Evolutionary conservation across 768 basidiomycete species (phyloP), one percentile per base, ranked within the genome.

Genomic region (Amanita rubescens): DNA sequence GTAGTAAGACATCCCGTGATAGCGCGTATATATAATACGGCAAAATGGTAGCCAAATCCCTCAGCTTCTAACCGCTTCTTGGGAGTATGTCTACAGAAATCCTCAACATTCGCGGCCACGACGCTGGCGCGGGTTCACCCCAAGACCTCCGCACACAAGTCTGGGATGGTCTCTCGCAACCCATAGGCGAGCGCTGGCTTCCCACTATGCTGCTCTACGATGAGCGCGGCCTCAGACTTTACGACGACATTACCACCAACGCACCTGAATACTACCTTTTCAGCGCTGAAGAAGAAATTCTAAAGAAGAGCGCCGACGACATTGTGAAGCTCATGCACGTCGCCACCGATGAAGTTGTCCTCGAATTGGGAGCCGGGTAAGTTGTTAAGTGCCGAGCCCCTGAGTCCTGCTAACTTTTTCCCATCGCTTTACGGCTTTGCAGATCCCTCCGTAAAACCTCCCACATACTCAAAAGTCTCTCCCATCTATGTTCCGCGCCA

Each of bases 291-390:
- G 85, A 95, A 63, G 77, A 84, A 55, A 88, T 99, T 54, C 73
- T 98, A 57, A 84, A 81, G 68, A 71, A 65, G 22, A 75, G 88
- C 57, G 84, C 83, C 2, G 71, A 78, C 42, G 85, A 92, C 32
- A 94, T 99, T 49, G 86, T 86, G 15, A 71, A 69, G 27, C 69
- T 74, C 49, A 92, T 93, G 86, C 80, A 89, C 65, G 58, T 67
- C 15, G 59, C 62, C 14, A 62, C 71, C 2, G 80, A 77, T 38
- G 78, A 82, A 50, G 76, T 84, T 49, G 75, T 96, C 6, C 75
- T 97, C 38, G 94, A 97, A 64, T 77, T 98, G n/a, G 94, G 95
- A 41, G 90, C 94, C 8, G 94, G 94, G 91, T 94, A 67, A 76
- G 90, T 79, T 15, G n/a, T n/a, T n/a, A n/a, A n/a, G n/a, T 20